phyloP scores from a whole-genome alignment of 345 rosid genomes.

The Eucalyptus polyanthemos region DNA sequence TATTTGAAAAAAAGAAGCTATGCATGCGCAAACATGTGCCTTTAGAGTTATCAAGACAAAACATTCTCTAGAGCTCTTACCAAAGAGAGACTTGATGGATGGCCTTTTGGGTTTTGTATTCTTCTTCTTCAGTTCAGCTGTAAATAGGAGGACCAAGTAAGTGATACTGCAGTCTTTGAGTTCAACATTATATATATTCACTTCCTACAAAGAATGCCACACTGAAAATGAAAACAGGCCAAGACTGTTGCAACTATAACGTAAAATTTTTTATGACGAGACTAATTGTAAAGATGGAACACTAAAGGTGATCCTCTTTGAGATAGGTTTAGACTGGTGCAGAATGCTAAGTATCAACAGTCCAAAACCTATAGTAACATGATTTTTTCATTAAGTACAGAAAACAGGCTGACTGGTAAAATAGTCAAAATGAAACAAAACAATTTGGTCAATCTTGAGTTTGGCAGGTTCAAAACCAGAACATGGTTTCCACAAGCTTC shows the following conservation, averaged over 20 bases:
- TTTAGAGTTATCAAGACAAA: background rate
- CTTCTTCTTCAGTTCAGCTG: constrained; percentile 89
- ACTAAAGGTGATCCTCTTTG: background rate
- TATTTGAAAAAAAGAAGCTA: background rate
- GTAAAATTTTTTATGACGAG: background rate
- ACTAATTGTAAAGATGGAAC: background rate
- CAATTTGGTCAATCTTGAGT: background rate
- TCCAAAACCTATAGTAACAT: background rate
- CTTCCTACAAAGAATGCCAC: background rate
- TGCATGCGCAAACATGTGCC: background rate
- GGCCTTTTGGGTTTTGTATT: constrained; percentile 79
- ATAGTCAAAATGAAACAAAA: background rate
- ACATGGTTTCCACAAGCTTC: background rate
- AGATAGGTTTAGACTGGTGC: background rate
- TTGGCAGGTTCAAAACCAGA: background rate
- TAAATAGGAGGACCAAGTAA: background rate
- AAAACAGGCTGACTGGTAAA: background rate
- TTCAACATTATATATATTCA: background rate
- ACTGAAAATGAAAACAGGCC: background rate
- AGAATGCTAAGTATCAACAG: background rate
- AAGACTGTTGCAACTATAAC: background rate
- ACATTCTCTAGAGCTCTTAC: constrained; percentile 18
- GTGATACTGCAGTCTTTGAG: background rate
- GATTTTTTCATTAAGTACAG: background rate
- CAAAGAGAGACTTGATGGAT: constrained; percentile 92